Evolutionary conservation across 2,329 filamentous ascomycete genomes (phyloP).

Genomic region (Metarhizium brunneum): DNA sequence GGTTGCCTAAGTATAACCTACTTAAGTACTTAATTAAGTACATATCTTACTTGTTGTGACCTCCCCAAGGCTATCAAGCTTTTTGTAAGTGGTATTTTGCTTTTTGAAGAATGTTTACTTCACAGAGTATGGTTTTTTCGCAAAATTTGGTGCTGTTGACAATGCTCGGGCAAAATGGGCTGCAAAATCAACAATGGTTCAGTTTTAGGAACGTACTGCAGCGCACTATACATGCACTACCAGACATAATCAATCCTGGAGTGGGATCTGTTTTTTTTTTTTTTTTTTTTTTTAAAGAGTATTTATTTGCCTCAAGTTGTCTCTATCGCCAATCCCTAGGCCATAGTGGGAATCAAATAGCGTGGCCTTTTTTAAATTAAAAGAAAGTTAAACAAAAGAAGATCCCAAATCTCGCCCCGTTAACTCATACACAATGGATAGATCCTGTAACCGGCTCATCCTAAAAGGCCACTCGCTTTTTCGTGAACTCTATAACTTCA

Average conservation of each 20-base stretch:
- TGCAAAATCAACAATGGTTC: not conserved
- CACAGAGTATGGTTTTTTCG: not conserved
- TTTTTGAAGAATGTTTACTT: not conserved
- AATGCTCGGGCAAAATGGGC: not conserved
- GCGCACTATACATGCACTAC: too few relatives aligned
- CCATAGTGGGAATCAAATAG: not conserved
- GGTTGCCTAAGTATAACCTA: too few relatives aligned
- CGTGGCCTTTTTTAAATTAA: not conserved
- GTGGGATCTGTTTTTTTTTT: not conserved
- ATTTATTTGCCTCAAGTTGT: not conserved
- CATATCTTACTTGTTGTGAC: too few relatives aligned
- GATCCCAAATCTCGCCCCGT: not conserved
- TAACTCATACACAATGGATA: not conserved
- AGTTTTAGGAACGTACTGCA: not conserved
- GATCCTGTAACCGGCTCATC: slow-evolving; percentile 44
- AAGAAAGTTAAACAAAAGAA: not conserved
- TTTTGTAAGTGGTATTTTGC: too few relatives aligned
- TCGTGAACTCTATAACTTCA: slow-evolving; percentile 65
- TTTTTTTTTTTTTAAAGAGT: not conserved
- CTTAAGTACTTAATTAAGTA: too few relatives aligned
- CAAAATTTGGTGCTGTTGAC: not conserved
- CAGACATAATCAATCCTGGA: not conserved
- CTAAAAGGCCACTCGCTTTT: not conserved
- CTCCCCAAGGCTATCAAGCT: too few relatives aligned
- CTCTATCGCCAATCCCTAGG: not conserved